Percentiles rank a stretch among this genome's conserved stretches.
phyloP scores from a whole-genome alignment of 2,329 filamentous ascomycete species.

The Phaeomoniella chlamydospora region DNA sequence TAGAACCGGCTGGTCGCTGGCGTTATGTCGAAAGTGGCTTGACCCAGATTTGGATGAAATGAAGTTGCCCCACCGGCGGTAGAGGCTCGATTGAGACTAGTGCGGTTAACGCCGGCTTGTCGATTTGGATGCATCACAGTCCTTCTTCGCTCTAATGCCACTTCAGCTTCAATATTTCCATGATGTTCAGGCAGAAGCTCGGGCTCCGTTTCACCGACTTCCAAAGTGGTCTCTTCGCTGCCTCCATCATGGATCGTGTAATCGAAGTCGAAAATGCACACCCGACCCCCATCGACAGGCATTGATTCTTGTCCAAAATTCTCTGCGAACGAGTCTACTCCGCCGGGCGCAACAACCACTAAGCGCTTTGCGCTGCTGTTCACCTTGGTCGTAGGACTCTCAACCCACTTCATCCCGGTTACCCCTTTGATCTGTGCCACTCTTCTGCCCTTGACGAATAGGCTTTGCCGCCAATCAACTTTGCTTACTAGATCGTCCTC shows the following conservation, averaged over 20 bases:
- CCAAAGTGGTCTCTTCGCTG: conserved; percentile 48
- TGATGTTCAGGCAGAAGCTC: conserved; percentile 60
- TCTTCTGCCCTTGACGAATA: conserved; percentile 53
- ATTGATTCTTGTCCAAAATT: conserved; percentile 56
- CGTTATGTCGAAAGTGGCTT: conserved; percentile 23
- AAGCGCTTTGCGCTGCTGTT: conserved; percentile 27
- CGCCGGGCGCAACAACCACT: conserved; percentile 58
- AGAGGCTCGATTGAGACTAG: conserved; percentile 23
- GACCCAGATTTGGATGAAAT: conserved; percentile 12
- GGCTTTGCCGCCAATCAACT: conserved; percentile 53
- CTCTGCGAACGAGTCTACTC: conserved; percentile 38
- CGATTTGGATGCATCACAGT: conserved; percentile 29
- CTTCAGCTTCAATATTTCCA: conserved; percentile 61
- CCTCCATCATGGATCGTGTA: conserved; percentile 43
- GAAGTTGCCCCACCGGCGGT: conserved; percentile 14
- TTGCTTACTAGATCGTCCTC: conserved; percentile 16
- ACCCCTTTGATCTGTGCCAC: conserved; percentile 52
- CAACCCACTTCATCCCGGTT: conserved; percentile 59
- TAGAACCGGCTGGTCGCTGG: background rate
- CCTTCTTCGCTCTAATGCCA: conserved; percentile 61
- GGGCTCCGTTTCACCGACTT: conserved; percentile 56
- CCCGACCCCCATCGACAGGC: conserved; percentile 63
- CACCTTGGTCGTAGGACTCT: conserved; percentile 33
- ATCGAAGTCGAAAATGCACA: conserved; percentile 61
- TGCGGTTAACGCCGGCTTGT: conserved; percentile 3